These are phyloP conservation scores for Nakaseomyces bracarensis DNA, from an alignment of 1,139 yeast species.

Conservation along the genomic window DNA sequence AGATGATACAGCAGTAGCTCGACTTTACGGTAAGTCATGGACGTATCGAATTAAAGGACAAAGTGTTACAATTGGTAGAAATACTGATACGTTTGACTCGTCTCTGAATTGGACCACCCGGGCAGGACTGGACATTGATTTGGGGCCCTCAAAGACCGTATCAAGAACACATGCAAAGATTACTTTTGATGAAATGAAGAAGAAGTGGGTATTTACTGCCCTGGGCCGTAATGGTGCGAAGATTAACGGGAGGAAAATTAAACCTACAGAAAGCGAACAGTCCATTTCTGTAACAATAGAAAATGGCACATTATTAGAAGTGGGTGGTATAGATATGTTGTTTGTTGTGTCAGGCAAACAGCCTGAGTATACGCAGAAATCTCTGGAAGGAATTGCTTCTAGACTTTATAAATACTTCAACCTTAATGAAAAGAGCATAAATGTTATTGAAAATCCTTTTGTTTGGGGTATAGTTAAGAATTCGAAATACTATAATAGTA, in stretches of 20 bases:
- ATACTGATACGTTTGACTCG: conserved; percentile 44
- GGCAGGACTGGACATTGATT: conserved; percentile 61
- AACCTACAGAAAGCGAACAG: conserved; percentile 36
- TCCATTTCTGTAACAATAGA: conserved; percentile 47
- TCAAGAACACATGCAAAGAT: conserved; percentile 84
- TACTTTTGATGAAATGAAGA: conserved; percentile 60
- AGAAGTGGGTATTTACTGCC: conserved; percentile 80
- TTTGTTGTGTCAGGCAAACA: conserved; percentile 75
- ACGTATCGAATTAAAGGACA: conserved; percentile 69
- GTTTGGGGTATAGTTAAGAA: conserved; percentile 18
- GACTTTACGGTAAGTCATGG: conserved; percentile 84
- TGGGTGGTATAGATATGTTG: conserved; percentile 98
- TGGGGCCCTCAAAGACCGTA: conserved; percentile 95
- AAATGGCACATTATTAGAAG: conserved; percentile 81
- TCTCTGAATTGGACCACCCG: conserved; percentile 6
- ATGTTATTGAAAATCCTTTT: conserved; percentile 19
- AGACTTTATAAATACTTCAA: conserved; percentile 38
- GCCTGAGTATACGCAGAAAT: conserved; percentile 1
- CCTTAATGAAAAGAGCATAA: conserved; percentile 25
- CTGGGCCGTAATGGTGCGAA: conserved; percentile 90
- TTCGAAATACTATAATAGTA: conserved; percentile 13
- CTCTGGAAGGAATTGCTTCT: conserved; percentile 34
- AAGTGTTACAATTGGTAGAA: conserved; percentile 68
- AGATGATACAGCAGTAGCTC: conserved; percentile 41
- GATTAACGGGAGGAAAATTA: conserved; percentile 60